Percentiles rank a stretch among this genome's conserved stretches.
Conservation (phyloP, 352 stramenopile species). For the Pythium apleroticum region DNA sequence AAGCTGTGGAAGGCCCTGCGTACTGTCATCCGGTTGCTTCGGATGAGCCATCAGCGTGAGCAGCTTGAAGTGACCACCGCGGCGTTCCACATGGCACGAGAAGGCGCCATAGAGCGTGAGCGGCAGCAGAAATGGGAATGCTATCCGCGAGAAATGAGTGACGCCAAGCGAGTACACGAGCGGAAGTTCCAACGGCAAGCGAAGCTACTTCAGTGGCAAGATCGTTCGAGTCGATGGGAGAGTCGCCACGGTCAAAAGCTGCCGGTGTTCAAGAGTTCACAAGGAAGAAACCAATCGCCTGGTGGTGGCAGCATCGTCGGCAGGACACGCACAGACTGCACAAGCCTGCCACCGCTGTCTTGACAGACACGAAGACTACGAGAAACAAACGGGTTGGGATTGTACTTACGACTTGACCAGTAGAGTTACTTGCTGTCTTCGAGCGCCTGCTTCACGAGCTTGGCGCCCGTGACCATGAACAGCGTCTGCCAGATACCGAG, state of each 20-base stretch:
- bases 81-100: conserved; percentile 30
- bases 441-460: conserved; percentile 86
- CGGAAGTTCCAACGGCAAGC: conserved; percentile 4
- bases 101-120: conserved; percentile 8
- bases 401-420: conserved; percentile 6
- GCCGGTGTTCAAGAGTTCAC: background rate
- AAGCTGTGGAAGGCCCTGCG: conserved; percentile 26
- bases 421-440: conserved; percentile 41
- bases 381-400: background rate
- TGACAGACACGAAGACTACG: background rate
- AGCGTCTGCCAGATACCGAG: conserved; percentile 91
- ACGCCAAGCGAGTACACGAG: conserved; percentile 9
- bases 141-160: conserved; percentile 10
- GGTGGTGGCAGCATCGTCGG: background rate
- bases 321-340: background rate
- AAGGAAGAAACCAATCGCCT: background rate
- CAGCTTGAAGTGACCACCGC: conserved; percentile 29
- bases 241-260: background rate
- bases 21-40: conserved; percentile 33
- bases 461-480: conserved; percentile 92
- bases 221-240: background rate
- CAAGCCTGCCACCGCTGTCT: background rate
- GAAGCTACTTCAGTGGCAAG: background rate
- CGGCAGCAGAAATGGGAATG: conserved; percentile 3
- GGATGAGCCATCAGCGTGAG: conserved; percentile 28